These are phyloP conservation scores for Clitoria ternatea DNA, from an alignment of 306 rosid genomes.

Conservation along the genomic window DNA sequence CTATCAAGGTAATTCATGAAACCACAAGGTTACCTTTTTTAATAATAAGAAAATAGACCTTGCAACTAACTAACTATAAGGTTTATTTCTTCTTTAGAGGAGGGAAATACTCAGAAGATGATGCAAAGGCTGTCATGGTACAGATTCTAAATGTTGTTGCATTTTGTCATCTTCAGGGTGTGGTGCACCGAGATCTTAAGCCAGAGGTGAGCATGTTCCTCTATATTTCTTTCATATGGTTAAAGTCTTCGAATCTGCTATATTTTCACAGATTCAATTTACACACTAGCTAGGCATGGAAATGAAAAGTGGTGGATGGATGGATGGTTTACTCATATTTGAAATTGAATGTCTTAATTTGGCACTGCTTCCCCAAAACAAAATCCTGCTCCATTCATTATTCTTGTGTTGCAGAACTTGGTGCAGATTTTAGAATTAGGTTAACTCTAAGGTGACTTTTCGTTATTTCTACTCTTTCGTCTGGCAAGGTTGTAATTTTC, in stretches of 20 bases:
- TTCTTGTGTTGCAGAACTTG: background rate
- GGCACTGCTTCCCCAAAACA: background rate
- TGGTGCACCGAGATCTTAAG: conserved; percentile 99
- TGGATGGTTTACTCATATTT: background rate
- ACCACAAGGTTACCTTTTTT: background rate
- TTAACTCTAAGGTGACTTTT: background rate
- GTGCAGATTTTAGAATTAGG: conserved; percentile 6
- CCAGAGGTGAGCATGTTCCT: conserved; percentile 70
- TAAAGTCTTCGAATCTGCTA: conserved; percentile 6
- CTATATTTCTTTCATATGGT: conserved; percentile 13
- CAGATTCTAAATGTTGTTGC: conserved; percentile 91
- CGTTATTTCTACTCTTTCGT: background rate
- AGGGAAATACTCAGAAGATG: conserved; percentile 96
- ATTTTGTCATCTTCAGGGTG: conserved; percentile 99
- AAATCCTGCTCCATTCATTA: background rate
- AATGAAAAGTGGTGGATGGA: conserved; percentile 5
- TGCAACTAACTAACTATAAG: conserved; percentile 24
- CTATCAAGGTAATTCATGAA: conserved; percentile 70
- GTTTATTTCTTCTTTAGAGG: conserved; percentile 55
- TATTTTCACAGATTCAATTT: background rate
- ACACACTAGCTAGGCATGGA: background rate
- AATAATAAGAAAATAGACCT: background rate
- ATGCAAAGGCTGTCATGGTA: conserved; percentile 91
- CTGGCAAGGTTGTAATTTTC: background rate
- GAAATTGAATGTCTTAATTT: background rate